phyloP scores from a whole-genome alignment of 2,329 filamentous ascomycete species.

The Anthostomella pinea region DNA sequence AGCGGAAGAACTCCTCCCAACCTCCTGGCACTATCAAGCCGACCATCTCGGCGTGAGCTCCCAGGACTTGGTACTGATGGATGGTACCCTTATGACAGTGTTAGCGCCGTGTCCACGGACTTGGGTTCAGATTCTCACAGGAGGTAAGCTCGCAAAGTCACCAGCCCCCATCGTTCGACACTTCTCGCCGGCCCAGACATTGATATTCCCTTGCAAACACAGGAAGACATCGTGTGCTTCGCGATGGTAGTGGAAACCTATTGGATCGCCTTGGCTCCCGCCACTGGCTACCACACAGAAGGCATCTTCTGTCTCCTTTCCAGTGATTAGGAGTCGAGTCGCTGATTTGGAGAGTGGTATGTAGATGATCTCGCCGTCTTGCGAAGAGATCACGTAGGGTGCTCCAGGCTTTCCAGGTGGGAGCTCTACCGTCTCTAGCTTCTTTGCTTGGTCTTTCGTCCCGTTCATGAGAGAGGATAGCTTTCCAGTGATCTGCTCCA shows the following conservation, averaged over 20 bases:
- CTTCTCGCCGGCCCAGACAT: slow-evolving; percentile 57
- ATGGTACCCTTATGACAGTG: slow-evolving; percentile 31
- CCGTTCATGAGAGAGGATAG: no score
- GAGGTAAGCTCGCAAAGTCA: slow-evolving; percentile 57
- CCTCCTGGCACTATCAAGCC: slow-evolving; percentile 56
- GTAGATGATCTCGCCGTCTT: no score
- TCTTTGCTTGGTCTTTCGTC: no score
- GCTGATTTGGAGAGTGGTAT: no score
- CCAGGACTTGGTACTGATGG: slow-evolving; percentile 54
- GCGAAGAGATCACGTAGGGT: no score
- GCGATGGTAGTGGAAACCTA: slow-evolving; percentile 55
- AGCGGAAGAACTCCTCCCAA: slow-evolving; percentile 60
- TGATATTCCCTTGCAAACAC: slow-evolving; percentile 52
- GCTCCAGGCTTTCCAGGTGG: no score
- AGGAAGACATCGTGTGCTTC: slow-evolving; percentile 58
- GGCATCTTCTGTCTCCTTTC: no score
- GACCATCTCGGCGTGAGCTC: slow-evolving; percentile 51
- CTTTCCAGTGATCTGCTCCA: no score
- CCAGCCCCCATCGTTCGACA: slow-evolving; percentile 52
- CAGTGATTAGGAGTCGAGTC: no score
- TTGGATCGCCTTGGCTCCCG: no score
- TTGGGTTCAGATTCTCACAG: slow-evolving; percentile 35
- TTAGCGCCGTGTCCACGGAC: background rate
- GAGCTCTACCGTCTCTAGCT: no score
- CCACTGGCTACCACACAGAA: no score